Evolutionary conservation across 2,329 filamentous ascomycete genomes (phyloP), one percentile per base, ranked within the genome.

Genomic region (Magnaporthiopsis rhizophila): DNA sequence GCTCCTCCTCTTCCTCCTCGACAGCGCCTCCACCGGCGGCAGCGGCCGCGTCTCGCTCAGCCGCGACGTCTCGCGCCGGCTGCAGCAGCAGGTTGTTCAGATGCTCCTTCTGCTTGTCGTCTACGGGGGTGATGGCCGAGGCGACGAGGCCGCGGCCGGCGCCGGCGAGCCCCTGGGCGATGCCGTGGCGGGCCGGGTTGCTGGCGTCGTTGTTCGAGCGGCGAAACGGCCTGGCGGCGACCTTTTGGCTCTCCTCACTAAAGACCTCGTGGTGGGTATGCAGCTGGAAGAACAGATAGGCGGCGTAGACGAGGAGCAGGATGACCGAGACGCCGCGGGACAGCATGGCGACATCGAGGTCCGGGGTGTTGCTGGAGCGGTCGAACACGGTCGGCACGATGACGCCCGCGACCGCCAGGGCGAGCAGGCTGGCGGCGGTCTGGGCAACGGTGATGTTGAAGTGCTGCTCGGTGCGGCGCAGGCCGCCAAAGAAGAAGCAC

Each of bases 361-460:
- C 69, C 1, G 74, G 70, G 1, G 80, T 79, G 36, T 76, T 72
- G 60, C 76, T 78, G 21, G 78, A 76, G 18, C 80, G 78, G 67
- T 90, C 84, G 73, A 96, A 97, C 6, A 94, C 91, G 7, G 92
- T 96, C 0, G 94, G 94, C 32, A 97, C 92, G 69, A 97, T 94
- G 69, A 97, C 81, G 70, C 87, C 89, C 62, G 88, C 89, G 53
- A 96, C 90, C 18, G 90, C 88, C 26, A 96, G 81, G 15, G 91
- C 88, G 26, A 64, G 83, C 63, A 96, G 78, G 71, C 89, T 92
- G 18, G 92, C 88, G 3, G 92, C 91, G 0, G 93, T 97, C 75
- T 97, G 92, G 0, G 93, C 93, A 8, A 97, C 92, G 0, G 91
- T 94, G 45, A 90, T 86, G 79, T 97, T 97, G 83, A 97, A 98